phyloP scores from a whole-genome alignment of 768 basidiomycete genomes.

The Amanita thiersii region DNA sequence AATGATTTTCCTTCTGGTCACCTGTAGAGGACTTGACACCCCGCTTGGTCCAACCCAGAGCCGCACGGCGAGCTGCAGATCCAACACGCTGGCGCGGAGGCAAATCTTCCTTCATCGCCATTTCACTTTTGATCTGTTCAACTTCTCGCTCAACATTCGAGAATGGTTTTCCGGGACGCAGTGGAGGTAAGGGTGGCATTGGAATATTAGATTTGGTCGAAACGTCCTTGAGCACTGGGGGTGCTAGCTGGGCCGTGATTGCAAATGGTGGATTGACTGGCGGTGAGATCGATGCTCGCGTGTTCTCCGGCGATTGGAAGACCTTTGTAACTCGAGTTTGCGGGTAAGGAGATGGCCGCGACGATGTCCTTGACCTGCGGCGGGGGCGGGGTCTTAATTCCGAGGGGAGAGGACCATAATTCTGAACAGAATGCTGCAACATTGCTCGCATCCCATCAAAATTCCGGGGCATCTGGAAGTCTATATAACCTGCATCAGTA shows the following conservation, averaged over 20 bases:
- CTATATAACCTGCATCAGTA: constrained; percentile 27
- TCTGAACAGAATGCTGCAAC: constrained; percentile 64
- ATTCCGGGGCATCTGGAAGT: constrained; percentile 62
- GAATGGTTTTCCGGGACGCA: constrained; percentile 24
- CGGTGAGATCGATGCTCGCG: constrained; percentile 16
- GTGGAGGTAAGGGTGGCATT: background rate
- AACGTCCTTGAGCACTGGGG: background rate
- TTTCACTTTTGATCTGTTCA: constrained; percentile 23
- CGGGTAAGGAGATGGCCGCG: constrained; percentile 71
- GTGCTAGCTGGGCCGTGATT: constrained; percentile 16
- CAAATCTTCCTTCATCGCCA: constrained; percentile 22
- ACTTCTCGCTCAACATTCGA: constrained; percentile 25
- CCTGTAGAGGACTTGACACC: constrained; percentile 35
- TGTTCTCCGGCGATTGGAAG: constrained; percentile 34
- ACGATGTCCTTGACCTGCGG: constrained; percentile 57
- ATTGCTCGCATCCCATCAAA: constrained; percentile 65
- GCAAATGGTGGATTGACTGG: constrained; percentile 12
- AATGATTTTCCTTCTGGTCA: constrained; percentile 49
- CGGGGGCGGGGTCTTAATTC: constrained; percentile 53
- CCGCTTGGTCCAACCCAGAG: constrained; percentile 60
- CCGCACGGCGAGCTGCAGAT: constrained; percentile 47
- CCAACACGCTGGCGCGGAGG: constrained; percentile 43
- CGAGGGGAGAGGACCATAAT: constrained; percentile 64
- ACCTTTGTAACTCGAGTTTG: constrained; percentile 36
- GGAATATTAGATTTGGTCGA: constrained; percentile 1